phyloP scores from a whole-genome alignment of 2,329 filamentous ascomycete genomes.

The Sclerotiophoma versabilis region DNA sequence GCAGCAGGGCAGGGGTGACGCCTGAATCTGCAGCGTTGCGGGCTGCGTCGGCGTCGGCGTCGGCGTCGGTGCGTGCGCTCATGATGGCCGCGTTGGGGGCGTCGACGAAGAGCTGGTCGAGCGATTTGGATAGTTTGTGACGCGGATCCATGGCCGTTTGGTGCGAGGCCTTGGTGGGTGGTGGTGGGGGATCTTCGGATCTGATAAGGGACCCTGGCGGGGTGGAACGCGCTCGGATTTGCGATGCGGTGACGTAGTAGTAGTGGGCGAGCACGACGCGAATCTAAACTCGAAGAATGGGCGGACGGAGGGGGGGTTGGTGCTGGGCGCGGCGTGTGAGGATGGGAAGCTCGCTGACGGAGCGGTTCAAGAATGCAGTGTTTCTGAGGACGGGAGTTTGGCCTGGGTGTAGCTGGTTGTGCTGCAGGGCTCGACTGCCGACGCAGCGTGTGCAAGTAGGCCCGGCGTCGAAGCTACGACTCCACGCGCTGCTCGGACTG shows the following conservation, averaged over 20 bases:
- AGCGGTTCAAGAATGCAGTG: no score
- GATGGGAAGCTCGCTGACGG: no score
- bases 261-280: slow-evolving; percentile 13
- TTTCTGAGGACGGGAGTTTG: no score
- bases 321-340: no score
- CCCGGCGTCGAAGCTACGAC: slow-evolving; percentile 2
- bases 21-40: slow-evolving; percentile 64
- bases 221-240: slow-evolving; percentile 12
- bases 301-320: no score
- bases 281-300: slow-evolving; percentile 10
- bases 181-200: slow-evolving; percentile 36
- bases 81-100: slow-evolving; percentile 35
- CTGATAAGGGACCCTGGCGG: slow-evolving; percentile 41
- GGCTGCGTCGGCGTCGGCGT: slow-evolving; percentile 52
- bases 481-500: background rate
- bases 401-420: no score
- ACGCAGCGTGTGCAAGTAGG: background rate
- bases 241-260: slow-evolving; percentile 22
- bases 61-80: slow-evolving; percentile 54
- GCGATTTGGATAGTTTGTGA: slow-evolving; percentile 44
- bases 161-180: slow-evolving; percentile 15
- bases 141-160: slow-evolving; percentile 39
- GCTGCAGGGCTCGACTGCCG: background rate
- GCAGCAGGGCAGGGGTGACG: slow-evolving; percentile 77
- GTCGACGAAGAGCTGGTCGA: slow-evolving; percentile 30